These are phyloP conservation scores for Monilinia laxa DNA, from an alignment of 2,329 filamentous ascomycete species.

Conservation along the genomic window DNA sequence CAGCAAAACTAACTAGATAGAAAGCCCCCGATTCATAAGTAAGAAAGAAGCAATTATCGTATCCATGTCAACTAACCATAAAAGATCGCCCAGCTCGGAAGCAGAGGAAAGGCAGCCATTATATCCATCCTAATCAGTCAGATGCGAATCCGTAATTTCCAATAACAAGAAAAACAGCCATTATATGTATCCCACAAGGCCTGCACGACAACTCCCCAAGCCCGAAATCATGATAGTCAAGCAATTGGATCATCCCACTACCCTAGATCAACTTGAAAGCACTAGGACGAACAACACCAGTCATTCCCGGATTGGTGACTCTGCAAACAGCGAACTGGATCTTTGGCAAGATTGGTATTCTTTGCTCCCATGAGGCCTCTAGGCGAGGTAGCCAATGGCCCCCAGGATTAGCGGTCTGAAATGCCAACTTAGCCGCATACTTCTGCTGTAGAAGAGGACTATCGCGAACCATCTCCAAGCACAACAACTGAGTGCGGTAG, in stretches of 20 bases:
- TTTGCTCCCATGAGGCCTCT: not conserved
- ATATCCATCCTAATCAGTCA: not conserved
- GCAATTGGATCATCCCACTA: not conserved
- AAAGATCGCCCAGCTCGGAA: not conserved
- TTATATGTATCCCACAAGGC: no score
- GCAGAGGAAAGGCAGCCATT: not conserved
- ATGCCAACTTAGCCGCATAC: not conserved
- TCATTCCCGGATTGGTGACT: not conserved
- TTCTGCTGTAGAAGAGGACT: not conserved
- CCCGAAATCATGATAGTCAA: no score
- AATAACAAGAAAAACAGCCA: not conserved
- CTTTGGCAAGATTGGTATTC: not conserved
- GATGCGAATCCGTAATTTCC: not conserved
- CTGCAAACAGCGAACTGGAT: constrained; percentile 1
- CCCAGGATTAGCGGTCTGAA: not conserved
- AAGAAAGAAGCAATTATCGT: not conserved
- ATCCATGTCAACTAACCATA: not conserved
- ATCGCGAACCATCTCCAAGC: not conserved
- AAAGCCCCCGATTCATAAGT: not conserved
- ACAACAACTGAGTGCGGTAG: not conserved
- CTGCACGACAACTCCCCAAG: no score
- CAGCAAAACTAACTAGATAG: not conserved
- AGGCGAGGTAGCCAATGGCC: not conserved
- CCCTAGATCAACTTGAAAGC: not conserved
- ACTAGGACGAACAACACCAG: not conserved